Base-by-base conservation (phyloP, 192 early-diverging fungal genomes). In the Gigaspora rosea region DNA sequence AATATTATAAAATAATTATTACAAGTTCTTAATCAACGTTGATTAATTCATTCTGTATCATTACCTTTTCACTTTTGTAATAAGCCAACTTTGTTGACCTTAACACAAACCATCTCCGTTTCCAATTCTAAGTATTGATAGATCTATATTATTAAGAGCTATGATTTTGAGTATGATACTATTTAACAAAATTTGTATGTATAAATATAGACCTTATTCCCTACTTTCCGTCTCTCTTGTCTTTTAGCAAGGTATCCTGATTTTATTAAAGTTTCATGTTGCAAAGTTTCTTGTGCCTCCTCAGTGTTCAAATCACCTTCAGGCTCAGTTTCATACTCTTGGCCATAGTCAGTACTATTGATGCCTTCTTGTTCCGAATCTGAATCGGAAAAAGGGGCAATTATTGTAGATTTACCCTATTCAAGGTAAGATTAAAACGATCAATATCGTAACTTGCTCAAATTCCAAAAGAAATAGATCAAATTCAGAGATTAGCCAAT, bases 71-170 rank as follows among this genome's bases (percentile, higher is more conserved):
- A 77, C 93, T 92, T 78, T 95, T 91, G 82, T 95, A 95, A 76
- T 94, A 92, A 1, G 92, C 90, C n/a, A 95, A 81, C 76, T 90
- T 90, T 1, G 90, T 91, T 22, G 93, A 85, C 57, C 92, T 78
- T 63, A 95, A 85, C 10, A 95, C 93, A 82, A 95, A 95, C 93
- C 92, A 95, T 62, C 92, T 85, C 68, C 87, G 91, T 81, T 94
- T 94, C 94, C 93, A 95, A 4, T 88, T 90, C 91, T 94, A 80
- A 49, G 41, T 15, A 27, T n/a, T 50, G 10, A 78, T 22, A 65
- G 33, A 20, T 66, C 36, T n/a, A 66, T 41, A 41, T 36, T 13
- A 41, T 35, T 32, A 32, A 22, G 47, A 56, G 62, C 10, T 48
- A 67, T 67, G 48, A 61, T 22, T 61, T 20, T 61, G 20, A 61